A percentile compares a stretch with the other conserved stretches of the same genome.
Conservation (phyloP, 768 basidiomycete species). For the Nidularia sp. region DNA sequence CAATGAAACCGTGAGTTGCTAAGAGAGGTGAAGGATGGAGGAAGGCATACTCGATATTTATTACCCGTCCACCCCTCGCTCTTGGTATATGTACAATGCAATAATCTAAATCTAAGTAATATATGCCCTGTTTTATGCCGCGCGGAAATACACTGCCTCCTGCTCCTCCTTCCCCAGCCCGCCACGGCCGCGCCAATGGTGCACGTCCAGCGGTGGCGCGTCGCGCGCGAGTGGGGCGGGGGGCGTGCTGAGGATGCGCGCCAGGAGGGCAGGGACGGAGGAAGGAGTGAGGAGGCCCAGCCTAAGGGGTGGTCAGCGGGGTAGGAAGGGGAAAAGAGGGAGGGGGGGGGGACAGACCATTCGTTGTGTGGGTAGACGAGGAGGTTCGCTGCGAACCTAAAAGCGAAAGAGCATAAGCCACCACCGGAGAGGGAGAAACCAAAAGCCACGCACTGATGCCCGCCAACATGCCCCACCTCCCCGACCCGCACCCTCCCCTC, state of each 20-base stretch:
- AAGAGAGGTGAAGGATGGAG: too few relatives aligned
- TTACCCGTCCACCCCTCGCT: too few relatives aligned
- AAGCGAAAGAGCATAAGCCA: background rate
- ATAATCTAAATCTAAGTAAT: too few relatives aligned
- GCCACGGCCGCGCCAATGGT: constrained; percentile 72
- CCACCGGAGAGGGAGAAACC: background rate
- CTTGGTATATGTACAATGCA: too few relatives aligned
- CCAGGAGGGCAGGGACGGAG: constrained; percentile 53
- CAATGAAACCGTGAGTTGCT: too few relatives aligned
- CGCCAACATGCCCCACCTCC: constrained; percentile 77
- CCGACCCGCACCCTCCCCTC: constrained; percentile 41
- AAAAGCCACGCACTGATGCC: constrained; percentile 62
- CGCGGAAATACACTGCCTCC: background rate
- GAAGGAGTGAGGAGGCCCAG: constrained; percentile 55
- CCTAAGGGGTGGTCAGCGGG: constrained; percentile 30
- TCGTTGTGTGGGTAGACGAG: constrained; percentile 69
- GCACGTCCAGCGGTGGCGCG: constrained; percentile 34
- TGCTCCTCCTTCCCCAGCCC: constrained; percentile 61
- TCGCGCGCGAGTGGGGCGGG: constrained; percentile 17
- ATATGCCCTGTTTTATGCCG: too few relatives aligned
- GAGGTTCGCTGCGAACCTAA: constrained; percentile 66
- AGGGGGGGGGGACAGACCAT: constrained; percentile 41
- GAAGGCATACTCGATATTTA: too few relatives aligned
- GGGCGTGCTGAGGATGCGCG: constrained; percentile 30
- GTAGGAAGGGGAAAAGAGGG: background rate